These are phyloP conservation scores for Wilcoxina mikolae DNA, from an alignment of 495 filamentous ascomycete species.

Conservation along the genomic window DNA sequence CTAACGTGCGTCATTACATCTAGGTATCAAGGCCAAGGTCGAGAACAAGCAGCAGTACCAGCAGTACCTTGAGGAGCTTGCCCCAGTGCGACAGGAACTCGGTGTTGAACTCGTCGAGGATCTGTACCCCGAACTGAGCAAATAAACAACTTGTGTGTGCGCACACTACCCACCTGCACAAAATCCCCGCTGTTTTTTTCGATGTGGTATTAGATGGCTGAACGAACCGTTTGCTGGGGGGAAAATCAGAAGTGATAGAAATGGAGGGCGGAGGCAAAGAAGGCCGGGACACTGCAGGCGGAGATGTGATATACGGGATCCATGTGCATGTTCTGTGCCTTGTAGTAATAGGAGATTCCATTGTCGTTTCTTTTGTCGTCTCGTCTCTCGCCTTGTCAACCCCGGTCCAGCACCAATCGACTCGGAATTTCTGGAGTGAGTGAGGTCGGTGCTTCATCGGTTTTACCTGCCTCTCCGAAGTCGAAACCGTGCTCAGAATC, in stretches of 20 bases:
- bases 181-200: not conserved
- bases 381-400: too few species aligned
- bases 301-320: too few species aligned
- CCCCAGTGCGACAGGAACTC: conserved; percentile 81
- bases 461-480: too few species aligned
- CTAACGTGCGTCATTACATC: conserved; percentile 7
- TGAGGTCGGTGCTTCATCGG: too few species aligned
- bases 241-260: too few species aligned
- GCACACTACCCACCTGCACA: not conserved
- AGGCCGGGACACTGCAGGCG: too few species aligned
- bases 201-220: not conserved
- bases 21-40: conserved; percentile 97
- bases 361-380: conserved; percentile 1
- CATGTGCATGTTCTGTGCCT: not conserved
- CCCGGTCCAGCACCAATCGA: too few species aligned
- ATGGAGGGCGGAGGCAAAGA: too few species aligned
- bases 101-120: conserved; percentile 86
- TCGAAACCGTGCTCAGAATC: too few species aligned
- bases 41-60: conserved; percentile 96
- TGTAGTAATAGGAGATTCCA: conserved; percentile 8
- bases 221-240: too few species aligned
- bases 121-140: conserved; percentile 62
- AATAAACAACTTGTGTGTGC: not conserved
- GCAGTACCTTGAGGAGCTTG: conserved; percentile 89
- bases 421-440: too few species aligned